Evolutionary conservation across 441 rosid genomes (phyloP), one percentile per base, ranked within the genome.

Genomic region (Adansonia rubrostipa): DNA sequence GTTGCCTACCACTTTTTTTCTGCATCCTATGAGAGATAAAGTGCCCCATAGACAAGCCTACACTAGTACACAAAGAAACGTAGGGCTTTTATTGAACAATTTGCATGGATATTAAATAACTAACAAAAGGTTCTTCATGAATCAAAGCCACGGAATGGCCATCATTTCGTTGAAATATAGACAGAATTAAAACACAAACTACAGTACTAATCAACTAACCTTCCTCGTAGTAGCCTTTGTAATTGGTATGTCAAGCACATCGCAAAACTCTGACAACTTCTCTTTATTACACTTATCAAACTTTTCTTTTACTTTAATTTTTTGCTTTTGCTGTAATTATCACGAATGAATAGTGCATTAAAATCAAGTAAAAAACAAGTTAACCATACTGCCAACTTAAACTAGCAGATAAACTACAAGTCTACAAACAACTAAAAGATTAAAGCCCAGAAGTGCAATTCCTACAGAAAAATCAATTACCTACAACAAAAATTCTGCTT

Each of bases 211-310:
- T 45, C 72, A 42, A 78, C 85, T 19, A 68, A 92, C 98, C 97
- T 96, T 96, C 90, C 82, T 92, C 72, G 92, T 81, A 42, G 94
- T 79, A 83, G 87, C 58, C 87, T 85, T 96, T 58, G 86, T 75
- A 82, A 89, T 66, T 51, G 87, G 82, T 79, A 93, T 81, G 89
- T 96, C 97, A 76, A 92, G 89, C 67, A 94, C 72, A 80, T 96
- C 98, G 53, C 97, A 94, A 20, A 92, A 81, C 78, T 94, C 99
- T 74, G 86, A 71, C 83, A 96, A 75, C 84, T 90, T 94, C 82
- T 95, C 99, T 81, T 95, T 95, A 79, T 82, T 88, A 78, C 88
- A 89, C 89, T 92, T 96, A 78, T 96, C 99, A 80, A 95, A 69
- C 84, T 92, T 95, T 76, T 96, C 99, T 85, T 85, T 92, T 57